A percentile compares a stretch with the other conserved stretches of the same genome.
Evolutionary conservation across 2,329 filamentous ascomycete genomes (phyloP).

Genomic region (Fusarium dlaminii): DNA sequence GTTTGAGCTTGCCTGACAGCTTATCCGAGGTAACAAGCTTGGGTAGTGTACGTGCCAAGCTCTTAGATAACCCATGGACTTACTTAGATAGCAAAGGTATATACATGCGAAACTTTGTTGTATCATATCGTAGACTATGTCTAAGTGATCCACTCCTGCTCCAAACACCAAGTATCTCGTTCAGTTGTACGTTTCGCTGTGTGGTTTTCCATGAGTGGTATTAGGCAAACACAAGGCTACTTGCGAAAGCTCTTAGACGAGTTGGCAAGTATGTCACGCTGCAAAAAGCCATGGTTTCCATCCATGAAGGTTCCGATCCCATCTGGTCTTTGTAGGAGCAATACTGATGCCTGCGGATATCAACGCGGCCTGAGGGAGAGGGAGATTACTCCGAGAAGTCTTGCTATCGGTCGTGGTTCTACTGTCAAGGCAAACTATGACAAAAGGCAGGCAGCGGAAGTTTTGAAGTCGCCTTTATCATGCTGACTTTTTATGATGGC

Average conservation of each 20-base stretch:
- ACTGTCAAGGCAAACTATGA: slow-evolving; percentile 29
- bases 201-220: slow-evolving; percentile 39
- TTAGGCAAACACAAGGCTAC: slow-evolving; percentile 35
- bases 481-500: slow-evolving; percentile 35
- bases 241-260: not conserved
- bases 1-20: not conserved
- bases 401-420: slow-evolving; percentile 31
- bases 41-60: not conserved
- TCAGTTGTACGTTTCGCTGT: not conserved
- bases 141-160: not conserved
- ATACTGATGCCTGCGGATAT: slow-evolving; percentile 21
- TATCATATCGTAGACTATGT: not conserved
- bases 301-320: slow-evolving; percentile 25
- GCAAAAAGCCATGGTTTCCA: slow-evolving; percentile 34
- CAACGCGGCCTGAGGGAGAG: slow-evolving; percentile 26
- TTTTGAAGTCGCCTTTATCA: slow-evolving; percentile 18
- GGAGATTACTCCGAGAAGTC: slow-evolving; percentile 8
- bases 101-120: too few species aligned
- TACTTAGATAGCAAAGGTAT: not conserved
- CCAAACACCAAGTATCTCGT: not conserved
- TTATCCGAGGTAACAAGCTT: not conserved
- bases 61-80: too few species aligned
- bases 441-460: slow-evolving; percentile 30
- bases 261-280: not conserved
- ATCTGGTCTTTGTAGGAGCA: slow-evolving; percentile 14